These are phyloP conservation scores for Scalesia atractyloides DNA, from an alignment of 129 eudicot species.

Conservation along the genomic window DNA sequence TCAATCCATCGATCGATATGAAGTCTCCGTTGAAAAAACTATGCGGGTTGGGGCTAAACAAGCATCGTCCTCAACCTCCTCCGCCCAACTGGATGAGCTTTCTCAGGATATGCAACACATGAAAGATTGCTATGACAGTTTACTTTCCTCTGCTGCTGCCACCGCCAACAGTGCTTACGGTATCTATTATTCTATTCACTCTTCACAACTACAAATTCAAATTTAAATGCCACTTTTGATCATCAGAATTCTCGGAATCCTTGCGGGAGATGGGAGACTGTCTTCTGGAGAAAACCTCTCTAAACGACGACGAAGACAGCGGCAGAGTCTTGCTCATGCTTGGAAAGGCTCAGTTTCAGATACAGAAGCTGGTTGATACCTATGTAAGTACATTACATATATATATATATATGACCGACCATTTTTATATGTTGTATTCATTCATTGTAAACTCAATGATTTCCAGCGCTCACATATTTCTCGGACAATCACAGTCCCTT, in stretches of 20 bases:
- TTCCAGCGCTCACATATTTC: slow-evolving; percentile 79
- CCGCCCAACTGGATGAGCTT: slow-evolving; percentile 42
- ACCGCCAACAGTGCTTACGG: slow-evolving; percentile 82
- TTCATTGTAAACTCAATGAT: neutral
- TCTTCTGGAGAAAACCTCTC: slow-evolving; percentile 76
- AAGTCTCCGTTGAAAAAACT: slow-evolving; percentile 57
- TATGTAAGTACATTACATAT: slow-evolving; percentile 73
- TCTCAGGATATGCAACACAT: slow-evolving; percentile 75
- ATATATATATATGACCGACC: too few relatives aligned
- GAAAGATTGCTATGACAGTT: slow-evolving; percentile 84
- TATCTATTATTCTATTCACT: slow-evolving; percentile 5
- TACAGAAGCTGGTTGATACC: slow-evolving; percentile 71
- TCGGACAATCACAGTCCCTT: slow-evolving; percentile 80
- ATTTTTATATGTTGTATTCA: too few relatives aligned
- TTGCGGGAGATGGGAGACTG: slow-evolving; percentile 83
- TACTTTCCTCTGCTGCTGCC: slow-evolving; percentile 85
- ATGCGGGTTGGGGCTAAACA: slow-evolving; percentile 35
- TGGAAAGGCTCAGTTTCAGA: slow-evolving; percentile 76
- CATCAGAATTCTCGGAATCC: slow-evolving; percentile 92
- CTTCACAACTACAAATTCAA: too few relatives aligned
- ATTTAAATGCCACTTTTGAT: neutral
- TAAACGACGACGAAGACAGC: slow-evolving; percentile 60
- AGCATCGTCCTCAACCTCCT: too few relatives aligned
- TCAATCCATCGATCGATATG: slow-evolving; percentile 27
- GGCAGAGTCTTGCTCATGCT: slow-evolving; percentile 78